Evolutionary conservation across 345 rosid genomes (phyloP).

Genomic region (sweet orange (Citrus sinensis)): DNA sequence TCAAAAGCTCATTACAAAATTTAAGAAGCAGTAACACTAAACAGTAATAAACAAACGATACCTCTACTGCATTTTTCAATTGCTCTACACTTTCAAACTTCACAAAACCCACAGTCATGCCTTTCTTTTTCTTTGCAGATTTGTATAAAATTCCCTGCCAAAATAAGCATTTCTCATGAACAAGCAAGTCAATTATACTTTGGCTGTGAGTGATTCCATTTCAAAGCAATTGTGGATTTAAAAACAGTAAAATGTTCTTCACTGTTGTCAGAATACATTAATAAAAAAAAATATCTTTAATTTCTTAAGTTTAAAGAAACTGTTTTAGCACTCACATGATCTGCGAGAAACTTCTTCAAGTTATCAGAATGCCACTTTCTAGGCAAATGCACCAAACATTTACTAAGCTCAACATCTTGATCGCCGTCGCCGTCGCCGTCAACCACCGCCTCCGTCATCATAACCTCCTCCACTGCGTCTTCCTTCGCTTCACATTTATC

Average conservation of each 20-base stretch:
- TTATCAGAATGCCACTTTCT: slow-evolving; percentile 62
- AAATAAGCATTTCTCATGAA: slow-evolving; percentile 6
- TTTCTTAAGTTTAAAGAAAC: neutral
- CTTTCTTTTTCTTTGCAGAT: slow-evolving; percentile 77
- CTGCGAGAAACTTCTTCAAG: slow-evolving; percentile 54
- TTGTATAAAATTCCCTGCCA: slow-evolving; percentile 54
- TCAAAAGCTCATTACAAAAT: slow-evolving; percentile 8
- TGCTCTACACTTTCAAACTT: slow-evolving; percentile 68
- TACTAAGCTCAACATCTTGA: slow-evolving; percentile 46
- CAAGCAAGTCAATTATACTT: neutral
- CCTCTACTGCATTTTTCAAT: slow-evolving; percentile 58
- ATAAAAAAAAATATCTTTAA: neutral
- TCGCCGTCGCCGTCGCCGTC: slow-evolving; percentile 39
- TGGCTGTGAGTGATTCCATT: no score
- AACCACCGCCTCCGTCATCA: slow-evolving; percentile 60
- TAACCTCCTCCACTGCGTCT: slow-evolving; percentile 33
- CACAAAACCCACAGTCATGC: slow-evolving; percentile 82
- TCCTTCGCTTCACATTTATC: slow-evolving; percentile 21
- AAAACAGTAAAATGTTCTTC: no score
- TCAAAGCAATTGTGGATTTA: no score
- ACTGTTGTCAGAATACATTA: neutral
- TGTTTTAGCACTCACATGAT: slow-evolving; percentile 40
- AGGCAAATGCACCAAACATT: slow-evolving; percentile 80
- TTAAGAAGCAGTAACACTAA: neutral
- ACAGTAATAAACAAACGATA: slow-evolving; percentile 5